Evolutionary conservation across 2,329 filamentous ascomycete species (phyloP).

Genomic region (Trichoderma koningii): DNA sequence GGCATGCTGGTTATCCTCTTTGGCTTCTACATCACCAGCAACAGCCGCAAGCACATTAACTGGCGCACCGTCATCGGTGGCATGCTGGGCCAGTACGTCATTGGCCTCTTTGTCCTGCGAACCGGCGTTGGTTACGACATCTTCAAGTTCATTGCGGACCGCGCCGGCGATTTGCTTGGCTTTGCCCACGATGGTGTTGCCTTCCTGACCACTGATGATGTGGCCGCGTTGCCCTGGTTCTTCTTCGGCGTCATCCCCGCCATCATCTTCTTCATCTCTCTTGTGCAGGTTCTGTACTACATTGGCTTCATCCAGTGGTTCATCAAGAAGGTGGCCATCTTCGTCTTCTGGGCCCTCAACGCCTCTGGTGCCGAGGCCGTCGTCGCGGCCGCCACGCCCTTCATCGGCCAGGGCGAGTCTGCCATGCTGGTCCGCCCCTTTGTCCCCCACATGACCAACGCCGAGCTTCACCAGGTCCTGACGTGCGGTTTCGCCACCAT

Average conservation of each 20-base stretch:
- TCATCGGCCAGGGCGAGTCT: conserved; percentile 92
- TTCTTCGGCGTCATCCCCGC: conserved; percentile 78
- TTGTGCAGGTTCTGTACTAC: conserved; percentile 87
- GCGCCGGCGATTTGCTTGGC: conserved; percentile 72
- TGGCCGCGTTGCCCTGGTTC: conserved; percentile 63
- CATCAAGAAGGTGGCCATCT: conserved; percentile 79
- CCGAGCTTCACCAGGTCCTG: conserved; percentile 92
- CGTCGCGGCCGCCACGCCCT: conserved; percentile 87
- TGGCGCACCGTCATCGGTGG: conserved; percentile 86
- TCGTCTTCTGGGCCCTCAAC: conserved; percentile 88
- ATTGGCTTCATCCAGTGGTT: conserved; percentile 85
- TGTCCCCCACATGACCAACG: conserved; percentile 79
- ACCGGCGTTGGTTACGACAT: conserved; percentile 83
- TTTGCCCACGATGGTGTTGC: conserved; percentile 72
- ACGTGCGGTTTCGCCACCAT: conserved; percentile 91
- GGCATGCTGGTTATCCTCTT: conserved; percentile 72
- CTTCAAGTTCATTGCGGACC: conserved; percentile 81
- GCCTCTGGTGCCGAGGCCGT: conserved; percentile 93
- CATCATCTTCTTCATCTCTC: conserved; percentile 93
- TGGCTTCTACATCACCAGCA: conserved; percentile 70
- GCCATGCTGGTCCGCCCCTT: conserved; percentile 91
- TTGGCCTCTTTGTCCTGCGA: conserved; percentile 84
- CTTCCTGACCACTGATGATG: conserved; percentile 60
- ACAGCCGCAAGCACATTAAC: conserved; percentile 62
- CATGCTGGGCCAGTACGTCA: conserved; percentile 84